A percentile compares a stretch with the other conserved stretches of the same genome.
Evolutionary conservation across 768 basidiomycete genomes (phyloP).

Genomic region (Tulasnella sp.): DNA sequence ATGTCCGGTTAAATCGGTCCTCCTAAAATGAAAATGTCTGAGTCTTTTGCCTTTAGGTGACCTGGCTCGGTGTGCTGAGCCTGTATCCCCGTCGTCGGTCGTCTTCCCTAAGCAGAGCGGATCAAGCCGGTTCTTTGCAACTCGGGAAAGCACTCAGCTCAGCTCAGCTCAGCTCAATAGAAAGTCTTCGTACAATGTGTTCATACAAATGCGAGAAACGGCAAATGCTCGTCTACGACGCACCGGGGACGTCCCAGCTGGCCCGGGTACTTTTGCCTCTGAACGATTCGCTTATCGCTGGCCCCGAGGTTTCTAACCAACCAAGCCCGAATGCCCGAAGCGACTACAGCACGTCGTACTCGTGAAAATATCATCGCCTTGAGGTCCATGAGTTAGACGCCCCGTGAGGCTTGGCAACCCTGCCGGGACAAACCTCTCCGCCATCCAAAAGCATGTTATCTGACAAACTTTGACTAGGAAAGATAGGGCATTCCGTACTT

Average conservation of each 20-base stretch:
- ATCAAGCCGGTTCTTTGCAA: not conserved
- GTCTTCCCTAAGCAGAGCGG: not conserved
- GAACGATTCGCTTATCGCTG: not conserved
- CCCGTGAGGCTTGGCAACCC: not conserved
- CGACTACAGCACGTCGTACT: not conserved
- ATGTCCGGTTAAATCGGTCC: not conserved
- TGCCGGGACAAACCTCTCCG: not conserved
- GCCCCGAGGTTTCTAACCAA: not conserved
- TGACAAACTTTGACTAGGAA: not conserved
- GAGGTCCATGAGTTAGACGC: not conserved
- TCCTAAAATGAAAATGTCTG: not conserved
- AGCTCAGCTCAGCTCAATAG: too few relatives aligned
- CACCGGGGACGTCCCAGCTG: too few relatives aligned
- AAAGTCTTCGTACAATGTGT: too few relatives aligned
- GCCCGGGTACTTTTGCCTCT: too few relatives aligned
- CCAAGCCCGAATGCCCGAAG: not conserved
- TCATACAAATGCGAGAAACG: not conserved
- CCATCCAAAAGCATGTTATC: not conserved
- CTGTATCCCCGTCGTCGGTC: not conserved
- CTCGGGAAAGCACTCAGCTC: too few relatives aligned
- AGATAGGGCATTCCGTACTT: not conserved
- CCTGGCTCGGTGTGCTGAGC: not conserved
- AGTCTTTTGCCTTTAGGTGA: not conserved
- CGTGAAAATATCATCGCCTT: not conserved
- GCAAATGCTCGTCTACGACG: not conserved